Evolutionary conservation across 2,329 filamentous ascomycete species (phyloP).

Genomic region (Aspergillus sp.): DNA sequence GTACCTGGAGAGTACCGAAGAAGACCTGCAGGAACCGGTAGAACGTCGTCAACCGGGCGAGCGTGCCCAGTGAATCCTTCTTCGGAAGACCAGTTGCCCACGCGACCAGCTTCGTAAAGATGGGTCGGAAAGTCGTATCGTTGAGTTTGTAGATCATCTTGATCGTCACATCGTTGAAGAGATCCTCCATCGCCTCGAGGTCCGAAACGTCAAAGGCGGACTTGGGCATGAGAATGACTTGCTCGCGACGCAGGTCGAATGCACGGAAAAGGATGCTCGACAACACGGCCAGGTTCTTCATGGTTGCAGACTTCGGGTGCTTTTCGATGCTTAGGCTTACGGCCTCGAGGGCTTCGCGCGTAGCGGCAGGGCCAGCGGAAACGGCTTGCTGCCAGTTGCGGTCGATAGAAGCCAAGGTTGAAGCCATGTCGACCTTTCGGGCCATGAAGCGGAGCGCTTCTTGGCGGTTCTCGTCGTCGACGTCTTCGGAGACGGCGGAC

Average conservation of each 20-base stretch:
- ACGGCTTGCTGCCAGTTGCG: slow-evolving; percentile 72
- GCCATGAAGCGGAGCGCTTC: slow-evolving; percentile 76
- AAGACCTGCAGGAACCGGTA: slow-evolving; percentile 81
- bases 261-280: slow-evolving; percentile 62
- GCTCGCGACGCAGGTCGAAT: slow-evolving; percentile 54
- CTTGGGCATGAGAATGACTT: slow-evolving; percentile 34
- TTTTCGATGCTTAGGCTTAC: slow-evolving; percentile 74
- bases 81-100: slow-evolving; percentile 72
- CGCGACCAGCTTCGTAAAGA: slow-evolving; percentile 84
- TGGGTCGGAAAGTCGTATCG: slow-evolving; percentile 87
- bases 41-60: slow-evolving; percentile 72
- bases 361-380: slow-evolving; percentile 65
- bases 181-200: slow-evolving; percentile 63
- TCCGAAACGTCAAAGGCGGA: slow-evolving; percentile 52
- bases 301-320: slow-evolving; percentile 76
- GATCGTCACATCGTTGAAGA: slow-evolving; percentile 72
- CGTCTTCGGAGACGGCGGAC: slow-evolving; percentile 67
- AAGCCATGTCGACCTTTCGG: slow-evolving; percentile 75
- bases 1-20: slow-evolving; percentile 79
- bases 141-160: slow-evolving; percentile 97
- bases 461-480: slow-evolving; percentile 66
- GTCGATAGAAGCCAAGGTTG: slow-evolving; percentile 74
- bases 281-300: slow-evolving; percentile 73
- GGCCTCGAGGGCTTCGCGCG: slow-evolving; percentile 70
- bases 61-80: slow-evolving; percentile 62